Base-by-base conservation (phyloP, 148 eudicot genomes). In the Silene conica region DNA sequence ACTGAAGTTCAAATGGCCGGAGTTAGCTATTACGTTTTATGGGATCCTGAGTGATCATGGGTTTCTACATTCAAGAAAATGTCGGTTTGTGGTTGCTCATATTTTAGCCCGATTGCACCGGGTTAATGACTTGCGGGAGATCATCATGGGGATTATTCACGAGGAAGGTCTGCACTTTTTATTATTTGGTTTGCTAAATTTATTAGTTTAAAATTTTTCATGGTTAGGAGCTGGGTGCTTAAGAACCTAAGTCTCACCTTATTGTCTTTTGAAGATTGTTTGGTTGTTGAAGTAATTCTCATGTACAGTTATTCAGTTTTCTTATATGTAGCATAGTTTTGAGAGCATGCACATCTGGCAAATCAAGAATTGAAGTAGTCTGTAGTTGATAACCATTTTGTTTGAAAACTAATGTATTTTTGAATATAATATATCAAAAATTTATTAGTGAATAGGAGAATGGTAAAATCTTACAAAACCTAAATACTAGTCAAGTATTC, bases 81-180 rank as follows among this genome's bases (percentile, higher is more conserved):
- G 84, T 45, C 65, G 75, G 70, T 82, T 92, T 60, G 60, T 76
- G 43, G 67, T 88, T 43, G 92, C 96, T 56, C 96, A 88, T 73
- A 67, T 79, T 69, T 77, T 92, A 75, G 97, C 93, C 0, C 74
- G 70, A 31, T 76, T 73, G 71, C 71, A 78, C 63, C 71, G 80
- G 25, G 23, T 73, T 26, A 81, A 79, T 64, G 85, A 81, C 26
- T 70, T 93, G 77, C 78, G 72, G 73, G 68, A 70, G 1, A 64
- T 82, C 69, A 25, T 89, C 18, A 64, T 61, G 73, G 59, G 79
- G 43, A 71, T 89, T 74, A 45, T 86, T 56, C 78, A 66, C 25
- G 79, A 82, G 19, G 89, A 85, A 86, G 74, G 79, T 83, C 6
- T 74, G 69, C 76, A 54, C 23, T 73, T 71, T 3, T 62, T 9